Evolutionary conservation across 805 yeast species (phyloP).

Genomic region (Jamesozyma piceae): DNA sequence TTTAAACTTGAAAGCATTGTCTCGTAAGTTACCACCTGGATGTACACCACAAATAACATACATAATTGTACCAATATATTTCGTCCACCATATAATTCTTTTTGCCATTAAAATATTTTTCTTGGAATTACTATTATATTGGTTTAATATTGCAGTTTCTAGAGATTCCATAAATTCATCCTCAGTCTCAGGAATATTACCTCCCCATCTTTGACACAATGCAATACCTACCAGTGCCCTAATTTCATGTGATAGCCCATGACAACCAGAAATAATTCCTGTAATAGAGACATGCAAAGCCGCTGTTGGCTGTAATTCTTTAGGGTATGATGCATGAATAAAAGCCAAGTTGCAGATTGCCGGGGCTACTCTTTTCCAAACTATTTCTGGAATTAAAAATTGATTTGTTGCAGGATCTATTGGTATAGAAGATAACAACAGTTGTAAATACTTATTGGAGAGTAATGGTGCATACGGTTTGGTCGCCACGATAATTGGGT

Average conservation of each 20-base stretch:
- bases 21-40: slow-evolving; percentile 71
- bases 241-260: slow-evolving; percentile 63
- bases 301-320: slow-evolving; percentile 66
- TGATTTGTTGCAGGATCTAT: slow-evolving; percentile 22
- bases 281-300: slow-evolving; percentile 64
- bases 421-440: slow-evolving; percentile 54
- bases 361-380: slow-evolving; percentile 51
- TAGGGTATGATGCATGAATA: slow-evolving; percentile 67
- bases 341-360: slow-evolving; percentile 68
- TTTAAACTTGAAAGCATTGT: slow-evolving; percentile 43
- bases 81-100: slow-evolving; percentile 60
- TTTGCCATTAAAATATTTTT: slow-evolving; percentile 22
- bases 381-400: slow-evolving; percentile 44
- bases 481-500: slow-evolving; percentile 62
- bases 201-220: slow-evolving; percentile 74
- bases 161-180: slow-evolving; percentile 37
- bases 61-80: slow-evolving; percentile 63
- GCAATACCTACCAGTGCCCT: slow-evolving; percentile 67
- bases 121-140: slow-evolving; percentile 29
- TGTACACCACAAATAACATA: slow-evolving; percentile 71
- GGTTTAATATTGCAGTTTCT: slow-evolving; percentile 41
- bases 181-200: slow-evolving; percentile 54
- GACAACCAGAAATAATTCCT: slow-evolving; percentile 66
- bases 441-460: slow-evolving; percentile 44
- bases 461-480: slow-evolving; percentile 65